Evolutionary conservation across 1,139 yeast species (phyloP).

Genomic region (Magnusiomyces clavatus): DNA sequence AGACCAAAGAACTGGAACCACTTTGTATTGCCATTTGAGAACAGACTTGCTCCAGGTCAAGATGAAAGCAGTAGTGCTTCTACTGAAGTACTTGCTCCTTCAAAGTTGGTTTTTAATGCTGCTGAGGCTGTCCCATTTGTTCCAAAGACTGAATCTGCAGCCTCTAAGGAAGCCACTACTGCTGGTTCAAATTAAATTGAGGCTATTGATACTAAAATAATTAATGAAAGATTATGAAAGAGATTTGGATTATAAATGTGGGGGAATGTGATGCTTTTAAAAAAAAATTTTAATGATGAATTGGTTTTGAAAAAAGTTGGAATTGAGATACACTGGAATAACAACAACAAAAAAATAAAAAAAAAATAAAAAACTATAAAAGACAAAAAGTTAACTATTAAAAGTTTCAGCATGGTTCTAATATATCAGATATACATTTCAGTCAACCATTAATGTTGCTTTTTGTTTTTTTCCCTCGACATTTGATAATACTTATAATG

Average conservation of each 20-base stretch:
- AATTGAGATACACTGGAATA: too few species aligned
- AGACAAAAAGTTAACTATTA: too few species aligned
- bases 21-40: conserved; percentile 45
- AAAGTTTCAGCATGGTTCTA: too few species aligned
- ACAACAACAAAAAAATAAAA: too few species aligned
- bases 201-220: not conserved
- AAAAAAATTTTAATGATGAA: not conserved
- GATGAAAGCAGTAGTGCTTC: conserved; percentile 14
- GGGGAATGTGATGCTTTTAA: not conserved
- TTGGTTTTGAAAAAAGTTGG: too few species aligned
- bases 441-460: too few species aligned
- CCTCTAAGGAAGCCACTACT: not conserved
- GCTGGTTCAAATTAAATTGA: not conserved
- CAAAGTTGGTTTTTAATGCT: conserved; percentile 30
- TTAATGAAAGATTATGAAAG: not conserved
- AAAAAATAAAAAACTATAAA: too few species aligned
- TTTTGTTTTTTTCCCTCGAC: too few species aligned
- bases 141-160: conserved; percentile 22
- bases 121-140: conserved; percentile 35
- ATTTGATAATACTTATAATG: too few species aligned
- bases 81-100: conserved; percentile 9
- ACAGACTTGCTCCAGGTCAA: conserved; percentile 38
- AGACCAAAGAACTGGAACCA: conserved; percentile 40
- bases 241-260: not conserved
- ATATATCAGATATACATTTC: too few species aligned